phyloP scores from a whole-genome alignment of 2,329 filamentous ascomycete genomes.

The Aspergillus nomiae region DNA sequence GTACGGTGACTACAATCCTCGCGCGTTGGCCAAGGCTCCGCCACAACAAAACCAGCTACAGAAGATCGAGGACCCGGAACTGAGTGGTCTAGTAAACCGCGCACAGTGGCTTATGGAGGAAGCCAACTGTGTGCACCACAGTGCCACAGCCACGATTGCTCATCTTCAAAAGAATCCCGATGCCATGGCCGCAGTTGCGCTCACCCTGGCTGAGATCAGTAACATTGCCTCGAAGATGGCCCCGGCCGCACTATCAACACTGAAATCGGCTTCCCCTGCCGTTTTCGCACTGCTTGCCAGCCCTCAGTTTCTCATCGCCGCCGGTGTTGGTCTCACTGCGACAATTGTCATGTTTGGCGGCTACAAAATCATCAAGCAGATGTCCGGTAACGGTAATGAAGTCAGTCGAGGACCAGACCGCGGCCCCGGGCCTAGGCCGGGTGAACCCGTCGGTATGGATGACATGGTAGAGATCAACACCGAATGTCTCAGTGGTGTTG shows the following conservation, averaged over 20 bases:
- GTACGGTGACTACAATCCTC: slow-evolving; percentile 81
- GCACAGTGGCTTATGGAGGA: slow-evolving; percentile 81
- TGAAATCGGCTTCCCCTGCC: slow-evolving; percentile 81
- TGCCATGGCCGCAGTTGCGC: slow-evolving; percentile 87
- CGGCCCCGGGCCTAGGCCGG: not conserved
- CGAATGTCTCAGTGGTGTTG: slow-evolving; percentile 58
- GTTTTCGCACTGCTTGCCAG: slow-evolving; percentile 84
- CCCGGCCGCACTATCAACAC: slow-evolving; percentile 70
- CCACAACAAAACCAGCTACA: slow-evolving; percentile 28
- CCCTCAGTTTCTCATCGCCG: slow-evolving; percentile 92
- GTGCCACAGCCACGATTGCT: slow-evolving; percentile 77
- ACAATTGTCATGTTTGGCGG: slow-evolving; percentile 95
- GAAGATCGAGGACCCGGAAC: slow-evolving; percentile 56
- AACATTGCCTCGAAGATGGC: slow-evolving; percentile 80
- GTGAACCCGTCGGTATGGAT: slow-evolving; percentile 47
- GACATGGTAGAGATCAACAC: slow-evolving; percentile 58
- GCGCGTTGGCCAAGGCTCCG: slow-evolving; percentile 39
- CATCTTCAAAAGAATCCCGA: slow-evolving; percentile 82
- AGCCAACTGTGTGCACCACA: slow-evolving; percentile 84
- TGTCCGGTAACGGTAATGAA: slow-evolving; percentile 49
- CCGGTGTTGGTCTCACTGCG: slow-evolving; percentile 84
- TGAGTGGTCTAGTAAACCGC: slow-evolving; percentile 69
- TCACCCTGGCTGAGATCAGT: slow-evolving; percentile 89
- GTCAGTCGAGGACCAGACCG: not conserved
- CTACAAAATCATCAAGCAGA: slow-evolving; percentile 94